Percentiles rank a stretch among this genome's conserved stretches.
Evolutionary conservation across 2,329 filamentous ascomycete species (phyloP).

Genomic region (Daldinia sp.): DNA sequence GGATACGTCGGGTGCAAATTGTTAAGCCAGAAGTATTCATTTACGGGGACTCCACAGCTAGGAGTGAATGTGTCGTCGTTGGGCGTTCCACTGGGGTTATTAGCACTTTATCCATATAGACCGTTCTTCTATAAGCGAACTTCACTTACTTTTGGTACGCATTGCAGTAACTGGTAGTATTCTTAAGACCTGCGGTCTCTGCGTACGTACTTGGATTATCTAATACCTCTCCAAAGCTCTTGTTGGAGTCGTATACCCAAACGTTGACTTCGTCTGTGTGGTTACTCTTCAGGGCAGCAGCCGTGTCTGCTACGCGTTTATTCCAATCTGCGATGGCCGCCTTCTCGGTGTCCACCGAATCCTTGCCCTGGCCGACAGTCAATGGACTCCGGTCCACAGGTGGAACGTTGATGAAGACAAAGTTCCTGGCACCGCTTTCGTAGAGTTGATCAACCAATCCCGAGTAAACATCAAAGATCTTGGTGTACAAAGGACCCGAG

Average conservation of each 20-base stretch:
- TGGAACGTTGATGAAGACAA: constrained; percentile 67
- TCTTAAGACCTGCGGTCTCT: constrained; percentile 61
- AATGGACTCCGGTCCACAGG: constrained; percentile 63
- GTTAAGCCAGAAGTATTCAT: constrained; percentile 73
- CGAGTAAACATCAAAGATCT: constrained; percentile 55
- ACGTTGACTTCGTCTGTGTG: constrained; percentile 54
- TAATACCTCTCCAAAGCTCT: constrained; percentile 60
- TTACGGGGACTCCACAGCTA: constrained; percentile 62
- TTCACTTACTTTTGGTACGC: constrained; percentile 62
- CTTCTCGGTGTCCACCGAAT: constrained; percentile 48
- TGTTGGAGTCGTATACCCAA: constrained; percentile 62
- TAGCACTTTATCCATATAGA: constrained; percentile 5
- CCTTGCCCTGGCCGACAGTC: constrained; percentile 51
- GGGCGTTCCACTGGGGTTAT: constrained; percentile 54
- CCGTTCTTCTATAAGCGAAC: neutral
- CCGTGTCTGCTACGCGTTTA: constrained; percentile 52
- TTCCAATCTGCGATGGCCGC: constrained; percentile 63
- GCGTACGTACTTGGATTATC: constrained; percentile 58
- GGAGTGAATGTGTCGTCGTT: constrained; percentile 51
- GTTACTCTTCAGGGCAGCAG: constrained; percentile 49
- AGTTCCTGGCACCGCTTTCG: constrained; percentile 62
- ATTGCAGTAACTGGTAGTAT: constrained; percentile 63
- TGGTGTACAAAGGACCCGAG: constrained; percentile 47
- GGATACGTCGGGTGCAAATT: constrained; percentile 69
- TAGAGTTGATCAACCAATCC: constrained; percentile 57